Percentiles rank a stretch among this genome's conserved stretches.
Conservation (phyloP, 106 monocot genomes). For the Alisma plantagoaquatica region DNA sequence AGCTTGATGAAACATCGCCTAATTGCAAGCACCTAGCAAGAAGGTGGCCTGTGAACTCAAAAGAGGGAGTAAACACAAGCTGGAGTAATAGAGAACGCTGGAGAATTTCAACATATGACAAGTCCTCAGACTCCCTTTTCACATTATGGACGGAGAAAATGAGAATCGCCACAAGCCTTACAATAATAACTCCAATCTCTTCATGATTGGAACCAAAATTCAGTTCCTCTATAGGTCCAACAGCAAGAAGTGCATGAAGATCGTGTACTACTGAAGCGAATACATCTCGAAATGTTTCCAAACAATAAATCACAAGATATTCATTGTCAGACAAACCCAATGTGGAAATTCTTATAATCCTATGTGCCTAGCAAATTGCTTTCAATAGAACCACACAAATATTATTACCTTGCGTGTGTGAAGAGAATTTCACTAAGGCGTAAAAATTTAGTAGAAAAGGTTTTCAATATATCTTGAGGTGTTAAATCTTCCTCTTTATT, state of each 20-base stretch:
- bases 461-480: no score
- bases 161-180: slow-evolving; percentile 64
- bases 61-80: slow-evolving; percentile 65
- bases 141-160: no score
- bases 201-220: slow-evolving; percentile 60
- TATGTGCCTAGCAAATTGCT: not conserved
- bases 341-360: no score
- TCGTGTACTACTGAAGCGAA: slow-evolving; percentile 34
- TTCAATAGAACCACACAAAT: not conserved
- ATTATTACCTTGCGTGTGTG: slow-evolving; percentile 66
- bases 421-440: slow-evolving; percentile 80
- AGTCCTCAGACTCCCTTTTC: slow-evolving; percentile 51
- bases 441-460: slow-evolving; percentile 73
- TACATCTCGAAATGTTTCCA: slow-evolving; percentile 83
- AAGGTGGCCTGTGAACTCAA: slow-evolving; percentile 63
- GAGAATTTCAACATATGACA: slow-evolving; percentile 81
- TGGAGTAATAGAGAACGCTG: slow-evolving; percentile 68
- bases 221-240: slow-evolving; percentile 51
- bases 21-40: slow-evolving; percentile 54
- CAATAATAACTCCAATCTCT: slow-evolving; percentile 44
- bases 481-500: no score
- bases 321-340: no score
- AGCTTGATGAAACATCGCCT: slow-evolving; percentile 58
- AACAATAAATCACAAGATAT: not conserved
- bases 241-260: slow-evolving; percentile 50